Evolutionary conservation across 768 basidiomycete genomes (phyloP), one percentile per base, ranked within the genome.

Genomic region (Coprinopsis cinerea): DNA sequence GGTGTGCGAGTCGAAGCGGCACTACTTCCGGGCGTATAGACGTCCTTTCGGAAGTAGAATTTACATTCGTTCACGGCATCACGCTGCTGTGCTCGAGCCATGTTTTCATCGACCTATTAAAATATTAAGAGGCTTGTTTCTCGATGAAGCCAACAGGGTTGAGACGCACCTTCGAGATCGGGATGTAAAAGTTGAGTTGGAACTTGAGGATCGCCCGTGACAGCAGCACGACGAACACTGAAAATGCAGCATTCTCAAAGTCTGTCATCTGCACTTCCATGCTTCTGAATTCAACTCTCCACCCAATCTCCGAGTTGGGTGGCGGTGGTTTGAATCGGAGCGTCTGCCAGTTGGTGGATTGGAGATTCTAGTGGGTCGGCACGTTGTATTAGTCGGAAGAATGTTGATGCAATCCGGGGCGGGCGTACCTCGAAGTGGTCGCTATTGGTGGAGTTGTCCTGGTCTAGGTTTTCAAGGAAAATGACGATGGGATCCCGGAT

Each of bases 291-390:
- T 99, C 96, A 3, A 98, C 95, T 34, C 96, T 78, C 96, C 96
- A 99, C 26, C 95, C 96, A 48, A 98, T 97, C 5, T 82, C 65
- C 4, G 95, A 92, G 48, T 88, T 84, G 3, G 90, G 85, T 23
- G 96, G 95, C 11, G 96, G 96, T 2, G 96, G 96, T 64, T 99
- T 99, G 79, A 99, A 99, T 42, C 96, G 82, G 26, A 99, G 74
- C 0, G 96, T 97, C 69, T 99, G 96, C 96, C 96, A 99, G 61
- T 99, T 99, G 3, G 96, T 99, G 1, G 96, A 98, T 79, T 99
- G 96, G 22, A 99, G 85, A 61, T 97, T 98, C 88, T 95, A 64
- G 6, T n/a, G 27, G 5, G 30, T 44, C n/a, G n/a, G n/a, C 23
- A 34, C 34, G 53, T n/a, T 25, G 23, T 22, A 50, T 13, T 26